Conservation (phyloP, 1,284 basidiomycete species). For the Ceratorhiza oryzae-sativae region DNA sequence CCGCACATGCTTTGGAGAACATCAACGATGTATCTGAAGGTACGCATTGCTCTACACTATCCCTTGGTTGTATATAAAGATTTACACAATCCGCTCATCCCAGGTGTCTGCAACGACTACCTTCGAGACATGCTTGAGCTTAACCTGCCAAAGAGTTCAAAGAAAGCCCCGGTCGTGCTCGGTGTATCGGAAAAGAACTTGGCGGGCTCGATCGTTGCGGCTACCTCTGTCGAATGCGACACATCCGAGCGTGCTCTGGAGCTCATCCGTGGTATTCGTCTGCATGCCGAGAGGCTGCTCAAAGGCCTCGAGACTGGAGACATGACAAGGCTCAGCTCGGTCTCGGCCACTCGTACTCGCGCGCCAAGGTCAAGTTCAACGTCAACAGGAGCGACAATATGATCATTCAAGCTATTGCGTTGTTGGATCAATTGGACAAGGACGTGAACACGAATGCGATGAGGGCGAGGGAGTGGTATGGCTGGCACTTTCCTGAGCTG, state of each 20-base stretch:
- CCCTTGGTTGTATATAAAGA: background rate
- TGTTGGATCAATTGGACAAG: constrained; percentile 99
- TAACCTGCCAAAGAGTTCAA: constrained; percentile 81
- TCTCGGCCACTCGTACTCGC: constrained; percentile 96
- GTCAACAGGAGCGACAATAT: constrained; percentile 99
- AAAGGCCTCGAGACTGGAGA: constrained; percentile 90
- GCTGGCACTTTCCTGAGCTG: constrained; percentile 99
- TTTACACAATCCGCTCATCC: constrained; percentile 22
- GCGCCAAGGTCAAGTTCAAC: constrained; percentile 99
- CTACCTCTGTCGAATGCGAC: constrained; percentile 82
- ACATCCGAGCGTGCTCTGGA: constrained; percentile 87
- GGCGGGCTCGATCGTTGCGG: constrained; percentile 81
- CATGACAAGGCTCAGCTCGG: constrained; percentile 94
- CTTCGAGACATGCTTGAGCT: constrained; percentile 88
- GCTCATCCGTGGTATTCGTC: constrained; percentile 91
- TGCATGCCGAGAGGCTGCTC: constrained; percentile 91
- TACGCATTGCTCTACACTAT: constrained; percentile 50
- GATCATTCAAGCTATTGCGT: constrained; percentile 99
- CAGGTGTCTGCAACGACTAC: constrained; percentile 88
- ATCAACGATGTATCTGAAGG: constrained; percentile 98
- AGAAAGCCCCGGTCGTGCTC: constrained; percentile 75
- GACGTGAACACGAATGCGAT: constrained; percentile 99
- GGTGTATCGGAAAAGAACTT: constrained; percentile 85
- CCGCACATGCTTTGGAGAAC: constrained; percentile 95
- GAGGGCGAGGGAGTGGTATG: constrained; percentile 99